Evolutionary conservation across 768 basidiomycete species (phyloP).

Genomic region (Suillus subluteus): DNA sequence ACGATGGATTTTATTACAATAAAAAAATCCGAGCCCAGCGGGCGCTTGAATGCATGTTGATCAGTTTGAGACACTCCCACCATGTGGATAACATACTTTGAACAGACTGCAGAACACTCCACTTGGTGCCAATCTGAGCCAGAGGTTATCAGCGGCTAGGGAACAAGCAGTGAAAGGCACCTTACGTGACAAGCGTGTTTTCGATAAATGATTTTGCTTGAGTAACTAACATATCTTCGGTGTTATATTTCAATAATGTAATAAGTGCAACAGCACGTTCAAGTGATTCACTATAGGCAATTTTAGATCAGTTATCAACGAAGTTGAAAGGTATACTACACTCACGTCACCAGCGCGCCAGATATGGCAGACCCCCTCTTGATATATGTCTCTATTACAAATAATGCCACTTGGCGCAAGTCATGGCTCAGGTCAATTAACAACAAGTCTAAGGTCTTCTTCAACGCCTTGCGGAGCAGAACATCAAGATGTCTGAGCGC

Average conservation of each 20-base stretch:
- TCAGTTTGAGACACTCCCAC: not conserved
- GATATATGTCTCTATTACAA: conserved; percentile 63
- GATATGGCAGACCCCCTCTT: conserved; percentile 53
- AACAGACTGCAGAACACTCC: conserved; percentile 62
- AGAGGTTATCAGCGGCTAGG: not conserved
- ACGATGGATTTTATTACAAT: conserved; percentile 52
- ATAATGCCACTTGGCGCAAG: conserved; percentile 64
- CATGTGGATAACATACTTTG: conserved; percentile 45
- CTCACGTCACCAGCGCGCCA: conserved; percentile 19
- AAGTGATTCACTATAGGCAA: conserved; percentile 48
- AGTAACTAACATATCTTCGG: conserved; percentile 59
- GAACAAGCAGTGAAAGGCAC: conserved; percentile 2
- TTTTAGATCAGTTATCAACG: not conserved
- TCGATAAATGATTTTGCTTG: conserved; percentile 63
- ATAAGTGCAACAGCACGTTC: conserved; percentile 55
- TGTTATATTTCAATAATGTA: conserved; percentile 47
- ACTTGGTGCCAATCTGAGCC: conserved; percentile 53
- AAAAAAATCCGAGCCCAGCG: conserved; percentile 52
- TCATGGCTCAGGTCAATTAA: conserved; percentile 64
- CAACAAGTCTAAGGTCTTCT: conserved; percentile 53
- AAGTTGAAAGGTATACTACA: not conserved
- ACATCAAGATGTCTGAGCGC: conserved; percentile 58
- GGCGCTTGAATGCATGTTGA: conserved; percentile 41
- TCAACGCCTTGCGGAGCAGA: conserved; percentile 54
- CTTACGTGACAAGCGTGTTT: conserved; percentile 52